Evolutionary conservation across 108 stramenopile genomes (phyloP).

Genomic region (Cyclostephanos invisitatus): DNA sequence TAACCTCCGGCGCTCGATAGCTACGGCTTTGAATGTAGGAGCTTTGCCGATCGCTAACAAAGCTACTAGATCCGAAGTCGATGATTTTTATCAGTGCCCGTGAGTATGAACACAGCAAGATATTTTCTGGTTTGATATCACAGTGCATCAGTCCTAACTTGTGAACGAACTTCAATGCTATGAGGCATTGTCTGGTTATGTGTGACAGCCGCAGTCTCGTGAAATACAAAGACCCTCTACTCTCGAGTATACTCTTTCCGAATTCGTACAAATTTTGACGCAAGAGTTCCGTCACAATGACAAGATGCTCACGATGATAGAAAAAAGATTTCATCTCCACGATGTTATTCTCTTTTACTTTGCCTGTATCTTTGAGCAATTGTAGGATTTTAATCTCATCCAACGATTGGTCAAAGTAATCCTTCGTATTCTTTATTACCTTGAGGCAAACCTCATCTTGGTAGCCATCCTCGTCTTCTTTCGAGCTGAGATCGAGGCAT

Average conservation of each 20-base stretch:
- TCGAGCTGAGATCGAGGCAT: conserved; percentile 84
- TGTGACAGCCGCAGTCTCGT: conserved; percentile 85
- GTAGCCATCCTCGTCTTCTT: conserved; percentile 63
- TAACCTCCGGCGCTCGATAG: conserved; percentile 98
- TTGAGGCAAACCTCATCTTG: conserved; percentile 93
- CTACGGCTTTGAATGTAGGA: conserved; percentile 96
- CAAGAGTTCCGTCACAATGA: conserved; percentile 96
- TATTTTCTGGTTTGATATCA: conserved; percentile 99
- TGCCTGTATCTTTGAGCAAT: conserved; percentile 81
- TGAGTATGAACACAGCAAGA: conserved; percentile 84
- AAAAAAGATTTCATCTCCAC: conserved; percentile 93
- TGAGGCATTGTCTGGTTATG: conserved; percentile 84
- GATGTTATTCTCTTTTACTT: conserved; percentile 80
- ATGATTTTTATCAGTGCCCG: conserved; percentile 92
- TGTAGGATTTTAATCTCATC: conserved; percentile 98
- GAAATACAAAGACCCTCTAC: conserved; percentile 87
- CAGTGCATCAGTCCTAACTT: conserved; percentile 92
- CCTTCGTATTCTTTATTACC: conserved; percentile 99
- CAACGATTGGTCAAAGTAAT: conserved; percentile 97
- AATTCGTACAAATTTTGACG: conserved; percentile 97
- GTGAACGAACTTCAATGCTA: conserved; percentile 93
- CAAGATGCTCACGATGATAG: conserved; percentile 96
- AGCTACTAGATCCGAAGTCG: conserved; percentile 98
- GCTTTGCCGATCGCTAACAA: conserved; percentile 91
- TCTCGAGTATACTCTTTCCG: conserved; percentile 82